Evolutionary conservation across 1,284 basidiomycete genomes (phyloP), one percentile per base, ranked within the genome.

Genomic region (Cutaneotrichosporon cutaneum): DNA sequence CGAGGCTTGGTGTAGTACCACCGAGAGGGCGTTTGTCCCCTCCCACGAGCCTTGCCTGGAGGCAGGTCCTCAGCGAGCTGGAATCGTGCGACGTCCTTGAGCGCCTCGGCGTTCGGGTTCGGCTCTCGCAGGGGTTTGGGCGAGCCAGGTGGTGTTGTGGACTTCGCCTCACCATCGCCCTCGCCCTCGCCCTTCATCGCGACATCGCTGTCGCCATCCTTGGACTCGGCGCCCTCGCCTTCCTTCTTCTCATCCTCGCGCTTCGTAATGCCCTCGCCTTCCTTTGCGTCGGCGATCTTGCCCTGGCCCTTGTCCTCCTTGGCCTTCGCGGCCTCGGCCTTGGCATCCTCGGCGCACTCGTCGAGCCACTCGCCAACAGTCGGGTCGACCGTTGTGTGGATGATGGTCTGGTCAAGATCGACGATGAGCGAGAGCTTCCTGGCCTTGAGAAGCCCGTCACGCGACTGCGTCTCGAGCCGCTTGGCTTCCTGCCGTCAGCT

Each of bases 1-100:
- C 93, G 85, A 64, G 92, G 91, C 78, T 99, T 99, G 78, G 98
- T 92, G 79, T 95, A 99, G 80, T 98, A 98, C 85, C 92, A 90
- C 71, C 92, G 83, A 10, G 60, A 60, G 4, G 63, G 64, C 27
- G 60, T 60, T 22, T 60, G 82, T 83, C 50, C 50, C 11, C 54
- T 52, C 0, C 54, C 47, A 68, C 85, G 87, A 45, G 56, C 58
- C 27, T 61, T 65, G 44, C 85, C 71, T 88, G 87, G 13, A 1
- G 68, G 69, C 13, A 87, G 86, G 72, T 94, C 92, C 27, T 90
- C 89, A 13, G 87, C 87, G 9, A 98, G 84, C 60, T 87, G 86
- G 80, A 98, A 98, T 72, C 87, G 87, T 5, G 72, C 79, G 58
- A 98, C 92, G 69, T 95, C 93, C 65, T 88, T 87, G 65, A 98